These are phyloP conservation scores for Halophytophthora polymorphica DNA, from an alignment of 352 stramenopile genomes.

Conservation along the genomic window DNA sequence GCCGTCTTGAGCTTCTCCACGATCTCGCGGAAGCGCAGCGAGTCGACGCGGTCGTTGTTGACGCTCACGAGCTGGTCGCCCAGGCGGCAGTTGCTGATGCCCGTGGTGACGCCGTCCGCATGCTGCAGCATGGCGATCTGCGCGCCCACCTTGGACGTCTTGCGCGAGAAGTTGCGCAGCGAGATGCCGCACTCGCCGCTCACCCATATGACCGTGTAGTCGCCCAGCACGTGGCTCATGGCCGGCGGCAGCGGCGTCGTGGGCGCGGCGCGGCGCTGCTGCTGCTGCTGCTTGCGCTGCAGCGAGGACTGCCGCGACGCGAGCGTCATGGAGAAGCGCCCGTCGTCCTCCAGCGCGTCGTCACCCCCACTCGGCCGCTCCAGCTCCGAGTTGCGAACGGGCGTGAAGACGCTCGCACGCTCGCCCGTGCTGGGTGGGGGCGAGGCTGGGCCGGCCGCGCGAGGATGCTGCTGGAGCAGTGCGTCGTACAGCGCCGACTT, in stretches of 20 bases:
- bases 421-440: conserved; percentile 7
- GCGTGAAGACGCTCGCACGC: conserved; percentile 40
- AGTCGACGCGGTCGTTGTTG: conserved; percentile 66
- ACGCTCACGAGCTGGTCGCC: conserved; percentile 74
- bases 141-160: conserved; percentile 62
- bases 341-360: conserved; percentile 18
- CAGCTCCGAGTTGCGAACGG: conserved; percentile 28
- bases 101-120: conserved; percentile 69
- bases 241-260: conserved; percentile 8
- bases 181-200: conserved; percentile 84
- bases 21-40: conserved; percentile 63
- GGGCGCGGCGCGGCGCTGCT: conserved; percentile 10
- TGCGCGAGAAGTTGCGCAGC: conserved; percentile 69
- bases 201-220: conserved; percentile 80
- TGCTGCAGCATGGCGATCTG: conserved; percentile 82
- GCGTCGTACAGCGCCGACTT: conserved; percentile 73
- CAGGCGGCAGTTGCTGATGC: conserved; percentile 72
- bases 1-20: conserved; percentile 75
- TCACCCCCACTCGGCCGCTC: conserved; percentile 27
- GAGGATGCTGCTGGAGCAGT: conserved; percentile 25
- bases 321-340: conserved; percentile 24
- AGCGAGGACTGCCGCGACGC: conserved; percentile 31
- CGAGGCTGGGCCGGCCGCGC: background rate
- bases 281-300: conserved; percentile 23
- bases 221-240: conserved; percentile 4